These are phyloP conservation scores for Paracorniculantispora psalliotae DNA, from an alignment of 2,329 filamentous ascomycete genomes.

Conservation along the genomic window DNA sequence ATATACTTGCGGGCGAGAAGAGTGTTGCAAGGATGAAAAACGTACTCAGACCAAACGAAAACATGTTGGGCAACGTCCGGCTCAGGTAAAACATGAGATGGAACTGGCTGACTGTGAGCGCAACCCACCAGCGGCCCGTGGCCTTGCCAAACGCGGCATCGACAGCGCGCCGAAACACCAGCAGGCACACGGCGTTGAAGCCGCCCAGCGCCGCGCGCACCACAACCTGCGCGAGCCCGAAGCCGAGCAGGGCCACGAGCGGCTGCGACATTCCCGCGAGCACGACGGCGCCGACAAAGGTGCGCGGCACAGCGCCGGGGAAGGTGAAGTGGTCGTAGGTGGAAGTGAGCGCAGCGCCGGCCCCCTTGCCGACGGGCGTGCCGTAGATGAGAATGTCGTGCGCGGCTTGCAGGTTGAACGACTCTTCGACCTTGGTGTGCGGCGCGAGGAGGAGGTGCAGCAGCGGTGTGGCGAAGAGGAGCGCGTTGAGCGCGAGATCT, in stretches of 20 bases:
- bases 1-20: not conserved
- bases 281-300: conserved; percentile 76
- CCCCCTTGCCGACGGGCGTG: conserved; percentile 54
- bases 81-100: conserved; percentile 92
- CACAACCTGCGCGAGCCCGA: conserved; percentile 52
- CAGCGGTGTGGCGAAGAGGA: conserved; percentile 53
- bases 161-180: conserved; percentile 61
- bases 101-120: conserved; percentile 80
- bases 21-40: conserved; percentile 16
- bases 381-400: conserved; percentile 87
- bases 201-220: conserved; percentile 74
- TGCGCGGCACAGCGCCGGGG: conserved; percentile 84
- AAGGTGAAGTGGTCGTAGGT: conserved; percentile 89
- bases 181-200: conserved; percentile 65
- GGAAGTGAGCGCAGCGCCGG: conserved; percentile 47
- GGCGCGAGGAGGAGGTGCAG: conserved; percentile 71
- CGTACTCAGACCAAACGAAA: conserved; percentile 82
- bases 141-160: conserved; percentile 61
- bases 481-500: conserved; percentile 23
- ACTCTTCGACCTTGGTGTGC: conserved; percentile 97
- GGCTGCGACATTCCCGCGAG: conserved; percentile 71
- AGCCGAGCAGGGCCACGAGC: conserved; percentile 52
- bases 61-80: conserved; percentile 91
- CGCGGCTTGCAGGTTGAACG: conserved; percentile 91
- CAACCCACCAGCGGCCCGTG: conserved; percentile 71